These are phyloP conservation scores for Pulveroboletus sp. DNA, from an alignment of 768 basidiomycete species.

Conservation along the genomic window DNA sequence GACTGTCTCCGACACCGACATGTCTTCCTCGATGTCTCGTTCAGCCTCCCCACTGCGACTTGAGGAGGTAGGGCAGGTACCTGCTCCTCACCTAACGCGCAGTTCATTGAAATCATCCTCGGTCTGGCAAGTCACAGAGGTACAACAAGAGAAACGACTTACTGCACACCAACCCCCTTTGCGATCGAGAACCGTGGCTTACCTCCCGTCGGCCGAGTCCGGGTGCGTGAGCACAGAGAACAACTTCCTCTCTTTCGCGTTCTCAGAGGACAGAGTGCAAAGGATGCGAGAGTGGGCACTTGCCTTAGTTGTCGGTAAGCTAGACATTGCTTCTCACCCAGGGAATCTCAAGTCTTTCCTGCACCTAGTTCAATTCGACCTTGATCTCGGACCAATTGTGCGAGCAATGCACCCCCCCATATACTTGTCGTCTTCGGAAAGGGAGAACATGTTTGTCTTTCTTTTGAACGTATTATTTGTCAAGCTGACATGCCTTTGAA, in stretches of 20 bases:
- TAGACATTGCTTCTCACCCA: background rate
- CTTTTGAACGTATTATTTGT: background rate
- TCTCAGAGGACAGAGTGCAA: conserved; percentile 43
- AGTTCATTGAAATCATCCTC: conserved; percentile 32
- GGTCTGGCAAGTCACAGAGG: conserved; percentile 26
- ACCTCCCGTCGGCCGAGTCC: conserved; percentile 29
- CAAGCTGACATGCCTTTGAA: conserved; percentile 27
- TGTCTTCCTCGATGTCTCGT: conserved; percentile 17
- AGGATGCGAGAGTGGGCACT: conserved; percentile 65
- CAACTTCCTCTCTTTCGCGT: conserved; percentile 39
- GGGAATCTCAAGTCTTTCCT: background rate
- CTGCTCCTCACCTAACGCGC: background rate
- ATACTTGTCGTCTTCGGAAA: conserved; percentile 59
- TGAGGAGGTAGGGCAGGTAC: background rate
- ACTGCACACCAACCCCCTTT: conserved; percentile 25
- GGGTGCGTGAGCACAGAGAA: conserved; percentile 33
- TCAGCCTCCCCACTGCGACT: conserved; percentile 13
- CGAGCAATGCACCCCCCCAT: conserved; percentile 64
- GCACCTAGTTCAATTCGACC: conserved; percentile 74
- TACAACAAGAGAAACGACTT: conserved; percentile 10
- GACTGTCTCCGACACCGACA: conserved; percentile 22
- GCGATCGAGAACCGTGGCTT: conserved; percentile 46
- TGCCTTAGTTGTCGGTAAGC: conserved; percentile 58
- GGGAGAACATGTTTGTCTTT: conserved; percentile 68
- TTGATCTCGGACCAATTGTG: conserved; percentile 81